Base-by-base conservation (phyloP, 2,329 filamentous ascomycete genomes). In the Fusarium napiforme region DNA sequence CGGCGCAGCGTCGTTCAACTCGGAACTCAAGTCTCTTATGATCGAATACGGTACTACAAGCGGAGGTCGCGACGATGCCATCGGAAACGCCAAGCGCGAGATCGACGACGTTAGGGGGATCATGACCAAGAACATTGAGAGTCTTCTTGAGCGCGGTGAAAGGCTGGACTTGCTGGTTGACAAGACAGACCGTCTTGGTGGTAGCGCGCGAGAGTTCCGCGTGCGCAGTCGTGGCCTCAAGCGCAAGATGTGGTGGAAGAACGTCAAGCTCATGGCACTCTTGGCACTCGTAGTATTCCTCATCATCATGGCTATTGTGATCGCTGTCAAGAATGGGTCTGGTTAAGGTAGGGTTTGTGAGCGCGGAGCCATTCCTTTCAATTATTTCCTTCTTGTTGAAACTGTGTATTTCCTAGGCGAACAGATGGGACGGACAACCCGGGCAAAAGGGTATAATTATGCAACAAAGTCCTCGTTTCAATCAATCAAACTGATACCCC, bases 231-330 rank as follows among this genome's bases (percentile, higher is more conserved):
- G 95, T 32, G 95, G 94, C 2, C 83, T 99, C 77, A 93, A 96
- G 85, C 89, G 97, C 80, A 89, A 92, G 83, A 98, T 99, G 96
- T 99, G 96, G 96, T 98, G 96, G 96, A 98, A 98, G 91, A 98
- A 99, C 82, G 89, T 97, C 50, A 97, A 97, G 85, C 84, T 99
- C 76, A 97, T 98, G 95, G 92, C 90, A 11, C 82, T 99, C 76
- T 80, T 95, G 70, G 86, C 83, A 8, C 79, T 98, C 49, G 94
- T 95, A 4, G 83, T 96, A 32, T 80, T 86, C 49, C 79, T 91
- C 71, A 88, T 91, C 74, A 76, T 90, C 50, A 76, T 89, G 73
- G 84, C 86, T n/a, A 87, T 90, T 65, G 83, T 89, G 34, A 84
- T 90, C 67, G 84, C 87, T 6, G 79, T 87, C 60, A 89, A 88